phyloP scores from a whole-genome alignment of 2,329 filamentous ascomycete genomes.

The Scleromitrula shiraiana region DNA sequence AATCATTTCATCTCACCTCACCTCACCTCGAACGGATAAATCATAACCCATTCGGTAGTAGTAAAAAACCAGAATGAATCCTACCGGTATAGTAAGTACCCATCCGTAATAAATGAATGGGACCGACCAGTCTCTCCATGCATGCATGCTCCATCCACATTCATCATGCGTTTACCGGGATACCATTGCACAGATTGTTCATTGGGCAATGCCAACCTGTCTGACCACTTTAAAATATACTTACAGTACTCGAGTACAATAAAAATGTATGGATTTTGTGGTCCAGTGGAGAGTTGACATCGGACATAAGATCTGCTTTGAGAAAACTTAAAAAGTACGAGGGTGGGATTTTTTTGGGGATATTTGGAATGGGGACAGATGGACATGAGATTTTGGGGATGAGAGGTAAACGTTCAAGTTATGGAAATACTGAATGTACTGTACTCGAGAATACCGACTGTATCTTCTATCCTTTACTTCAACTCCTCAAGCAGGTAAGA shows the following conservation, averaged over 20 bases:
- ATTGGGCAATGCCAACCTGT: not conserved
- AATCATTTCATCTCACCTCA: no score
- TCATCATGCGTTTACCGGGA: not conserved
- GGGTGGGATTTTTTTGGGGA: not conserved
- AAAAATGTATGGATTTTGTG: no score
- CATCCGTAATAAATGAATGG: no score
- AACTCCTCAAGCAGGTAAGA: no score
- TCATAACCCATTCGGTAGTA: not conserved
- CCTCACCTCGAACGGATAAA: not conserved
- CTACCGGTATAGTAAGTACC: no score
- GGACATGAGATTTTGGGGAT: no score
- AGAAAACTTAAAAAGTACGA: not conserved
- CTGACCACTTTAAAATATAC: constrained; percentile 1
- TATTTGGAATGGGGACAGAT: not conserved
- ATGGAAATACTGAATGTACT: not conserved
- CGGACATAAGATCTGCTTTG: constrained; percentile 5
- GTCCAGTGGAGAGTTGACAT: not conserved
- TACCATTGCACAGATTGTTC: not conserved
- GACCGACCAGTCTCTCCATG: no score
- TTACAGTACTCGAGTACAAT: no score
- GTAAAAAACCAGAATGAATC: no score
- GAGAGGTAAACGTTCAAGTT: constrained; percentile 2
- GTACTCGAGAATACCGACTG: no score
- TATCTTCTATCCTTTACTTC: no score
- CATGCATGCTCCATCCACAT: not conserved